Conservation (phyloP, 2,329 filamentous ascomycete genomes). For the Zalaria sp. region DNA sequence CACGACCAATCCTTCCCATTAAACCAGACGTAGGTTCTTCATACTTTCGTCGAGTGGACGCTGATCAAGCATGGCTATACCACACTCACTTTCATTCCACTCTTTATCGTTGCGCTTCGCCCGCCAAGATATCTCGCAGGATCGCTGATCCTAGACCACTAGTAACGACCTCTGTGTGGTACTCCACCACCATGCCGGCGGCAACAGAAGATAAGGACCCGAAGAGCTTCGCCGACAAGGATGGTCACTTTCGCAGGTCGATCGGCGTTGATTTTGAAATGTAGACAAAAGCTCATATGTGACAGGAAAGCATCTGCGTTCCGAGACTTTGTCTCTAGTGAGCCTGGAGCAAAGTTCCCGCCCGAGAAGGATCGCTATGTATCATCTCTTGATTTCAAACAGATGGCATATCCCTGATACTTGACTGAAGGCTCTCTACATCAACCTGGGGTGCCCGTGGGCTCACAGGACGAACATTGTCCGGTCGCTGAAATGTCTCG, state of each 20-base stretch:
- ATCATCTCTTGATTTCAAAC: not conserved
- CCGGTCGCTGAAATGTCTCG: conserved; percentile 35
- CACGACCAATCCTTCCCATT: too few species aligned
- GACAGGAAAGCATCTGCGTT: conserved; percentile 30
- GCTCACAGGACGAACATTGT: conserved; percentile 38
- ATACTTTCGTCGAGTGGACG: too few species aligned
- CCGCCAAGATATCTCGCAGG: too few species aligned
- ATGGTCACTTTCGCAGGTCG: conserved; percentile 40
- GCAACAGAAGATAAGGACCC: not conserved
- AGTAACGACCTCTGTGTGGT: too few species aligned
- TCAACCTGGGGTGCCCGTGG: conserved; percentile 50
- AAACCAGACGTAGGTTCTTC: too few species aligned
- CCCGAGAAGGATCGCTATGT: conserved; percentile 46
- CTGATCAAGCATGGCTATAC: too few species aligned
- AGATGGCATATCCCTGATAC: not conserved
- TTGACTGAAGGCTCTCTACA: conserved; percentile 31
- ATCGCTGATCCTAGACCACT: too few species aligned
- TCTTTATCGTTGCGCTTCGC: too few species aligned
- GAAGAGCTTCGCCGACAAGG: conserved; percentile 18
- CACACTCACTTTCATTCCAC: too few species aligned
- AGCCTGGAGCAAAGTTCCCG: conserved; percentile 38
- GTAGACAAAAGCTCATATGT: too few species aligned
- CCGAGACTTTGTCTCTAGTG: conserved; percentile 40
- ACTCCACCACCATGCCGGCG: not conserved
- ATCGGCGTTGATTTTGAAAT: conserved; percentile 3